Evolutionary conservation across 768 basidiomycete species (phyloP), one percentile per base, ranked within the genome.

Genomic region (Sporobolomyces phaffii): DNA sequence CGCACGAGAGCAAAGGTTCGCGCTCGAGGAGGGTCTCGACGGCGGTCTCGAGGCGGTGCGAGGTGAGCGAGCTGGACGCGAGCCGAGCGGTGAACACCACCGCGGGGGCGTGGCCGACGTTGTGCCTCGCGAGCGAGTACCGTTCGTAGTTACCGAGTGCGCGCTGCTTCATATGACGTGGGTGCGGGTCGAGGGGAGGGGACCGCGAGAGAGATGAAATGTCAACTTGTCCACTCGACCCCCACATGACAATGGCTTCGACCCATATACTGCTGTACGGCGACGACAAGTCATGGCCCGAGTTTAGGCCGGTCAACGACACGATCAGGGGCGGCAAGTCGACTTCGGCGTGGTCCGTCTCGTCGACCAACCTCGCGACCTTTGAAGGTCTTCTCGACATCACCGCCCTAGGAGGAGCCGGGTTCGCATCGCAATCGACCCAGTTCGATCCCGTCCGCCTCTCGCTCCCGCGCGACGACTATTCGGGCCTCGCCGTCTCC

Each of bases 341-440:
- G 1, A 41, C 49, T 3, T 65, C 64, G 34, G 17, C 11, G 18
- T 49, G 24, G 13, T 0, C 7, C 20, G 49, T 62, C 41, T 13
- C 44, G 11, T 28, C 28, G 13, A 5, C 6, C 1, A 68, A 68
- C 29, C 10, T 63, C 36, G 66, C 33, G 9, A 45, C n/a, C 9
- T 68, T 62, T 56, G 14, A 33, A 0, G 66, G 66, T 0, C 0
- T 38, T 2, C 50, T 62, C 72, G 74, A 74, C 56, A 73, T 66
- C 44, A 56, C 58, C 24, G 57, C 74, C 11, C 54, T 74, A 34
- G 73, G 72, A 22, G 73, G 73, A n/a, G 73, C 73, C 9, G 73
- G 73, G 5, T 74, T 74, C 62, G 73, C 73, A 18, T 73, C 72
- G 14, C 73, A 72, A 43, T 56, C 65, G 3, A 56, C 70, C 17